phyloP scores from a whole-genome alignment of 2,329 filamentous ascomycete genomes.

The Microthyrium microscopicum region DNA sequence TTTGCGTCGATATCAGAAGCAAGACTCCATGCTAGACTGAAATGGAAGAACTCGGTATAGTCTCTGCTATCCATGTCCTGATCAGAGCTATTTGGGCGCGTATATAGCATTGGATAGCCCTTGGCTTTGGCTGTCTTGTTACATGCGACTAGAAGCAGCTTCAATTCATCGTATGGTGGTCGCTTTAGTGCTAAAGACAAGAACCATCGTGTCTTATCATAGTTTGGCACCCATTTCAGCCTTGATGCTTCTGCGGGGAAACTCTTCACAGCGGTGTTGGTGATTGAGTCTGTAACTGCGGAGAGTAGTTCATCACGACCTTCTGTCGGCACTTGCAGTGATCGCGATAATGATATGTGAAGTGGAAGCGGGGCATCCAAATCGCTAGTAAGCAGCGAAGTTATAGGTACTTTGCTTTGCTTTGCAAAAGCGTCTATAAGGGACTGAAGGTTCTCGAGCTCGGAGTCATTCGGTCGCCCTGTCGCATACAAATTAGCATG shows the following conservation, averaged over 20 bases:
- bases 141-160: conserved; percentile 43
- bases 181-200: conserved; percentile 51
- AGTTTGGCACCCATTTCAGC: conserved; percentile 50
- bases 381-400: conserved; percentile 59
- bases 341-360: conserved; percentile 79
- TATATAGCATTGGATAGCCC: conserved; percentile 57
- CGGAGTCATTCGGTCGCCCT: not conserved
- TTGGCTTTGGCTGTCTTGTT: conserved; percentile 46
- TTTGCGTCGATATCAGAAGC: too few species aligned
- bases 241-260: conserved; percentile 30
- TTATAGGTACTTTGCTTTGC: conserved; percentile 25
- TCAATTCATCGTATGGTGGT: conserved; percentile 20
- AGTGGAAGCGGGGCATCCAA: conserved; percentile 63
- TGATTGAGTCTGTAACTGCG: conserved; percentile 29
- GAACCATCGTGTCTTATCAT: conserved; percentile 59
- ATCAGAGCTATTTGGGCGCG: conserved; percentile 15
- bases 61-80: conserved; percentile 20
- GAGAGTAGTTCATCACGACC: conserved; percentile 53
- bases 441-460: not conserved
- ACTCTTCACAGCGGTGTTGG: conserved; percentile 30
- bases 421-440: conserved; percentile 14
- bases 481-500: not conserved
- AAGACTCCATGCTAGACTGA: conserved; percentile 71
- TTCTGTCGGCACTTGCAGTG: conserved; percentile 57
- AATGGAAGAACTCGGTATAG: conserved; percentile 52